Evolutionary conservation across 176 grass and related monocot species (phyloP).

Genomic region (Paspalum notatum): DNA sequence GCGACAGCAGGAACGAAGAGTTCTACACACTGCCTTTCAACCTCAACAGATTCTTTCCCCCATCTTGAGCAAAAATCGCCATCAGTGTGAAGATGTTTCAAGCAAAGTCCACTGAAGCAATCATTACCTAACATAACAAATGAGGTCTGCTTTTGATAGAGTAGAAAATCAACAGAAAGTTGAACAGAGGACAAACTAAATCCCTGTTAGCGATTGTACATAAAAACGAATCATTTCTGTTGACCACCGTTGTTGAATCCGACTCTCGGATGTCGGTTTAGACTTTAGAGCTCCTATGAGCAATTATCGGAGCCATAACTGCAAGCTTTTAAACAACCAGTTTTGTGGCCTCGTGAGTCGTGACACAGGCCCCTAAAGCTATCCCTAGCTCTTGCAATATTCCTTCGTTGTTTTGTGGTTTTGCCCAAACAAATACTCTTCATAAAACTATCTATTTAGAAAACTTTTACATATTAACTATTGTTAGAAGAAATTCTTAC

Average conservation of each 20-base stretch:
- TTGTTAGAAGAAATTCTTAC: too few species aligned
- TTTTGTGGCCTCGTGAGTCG: background rate
- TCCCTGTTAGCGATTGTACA: constrained; percentile 43
- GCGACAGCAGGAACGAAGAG: constrained; percentile 85
- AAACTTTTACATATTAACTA: too few species aligned
- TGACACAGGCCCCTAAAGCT: background rate
- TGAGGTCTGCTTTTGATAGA: constrained; percentile 20
- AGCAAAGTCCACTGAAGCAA: background rate
- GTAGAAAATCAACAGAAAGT: constrained; percentile 6
- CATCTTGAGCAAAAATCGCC: constrained; percentile 39
- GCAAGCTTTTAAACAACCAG: background rate
- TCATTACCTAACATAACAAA: background rate
- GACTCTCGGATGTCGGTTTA: constrained; percentile 6
- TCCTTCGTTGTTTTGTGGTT: background rate
- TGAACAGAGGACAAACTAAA: constrained; percentile 4
- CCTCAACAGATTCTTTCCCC: constrained; percentile 85
- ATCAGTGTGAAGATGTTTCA: background rate
- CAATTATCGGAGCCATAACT: background rate
- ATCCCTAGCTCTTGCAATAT: background rate
- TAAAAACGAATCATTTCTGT: constrained; percentile 27
- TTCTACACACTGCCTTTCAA: constrained; percentile 97
- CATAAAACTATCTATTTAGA: too few species aligned
- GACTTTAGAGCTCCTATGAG: background rate
- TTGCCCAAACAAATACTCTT: background rate
- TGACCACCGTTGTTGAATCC: background rate